A percentile compares a stretch with the other conserved stretches of the same genome.
Evolutionary conservation across 1,284 basidiomycete species (phyloP).

Genomic region (Stereum hirsutum): DNA sequence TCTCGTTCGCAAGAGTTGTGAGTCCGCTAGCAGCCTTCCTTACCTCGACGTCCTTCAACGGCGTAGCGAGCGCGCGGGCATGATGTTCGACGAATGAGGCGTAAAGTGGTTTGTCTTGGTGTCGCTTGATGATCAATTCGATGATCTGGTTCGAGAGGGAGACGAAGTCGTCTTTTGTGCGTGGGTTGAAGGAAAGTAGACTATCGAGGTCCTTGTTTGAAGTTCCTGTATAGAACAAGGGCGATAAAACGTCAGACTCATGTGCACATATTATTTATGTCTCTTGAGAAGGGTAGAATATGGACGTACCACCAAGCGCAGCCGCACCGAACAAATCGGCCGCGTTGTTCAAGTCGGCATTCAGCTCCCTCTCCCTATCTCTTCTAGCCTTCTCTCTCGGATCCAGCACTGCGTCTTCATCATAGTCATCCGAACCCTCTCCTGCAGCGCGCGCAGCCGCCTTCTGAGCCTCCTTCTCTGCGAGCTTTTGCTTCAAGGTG

Average conservation of each 20-base stretch:
- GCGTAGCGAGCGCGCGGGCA: slow-evolving; percentile 60
- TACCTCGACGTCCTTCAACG: slow-evolving; percentile 82
- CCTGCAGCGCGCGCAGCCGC: slow-evolving; percentile 49
- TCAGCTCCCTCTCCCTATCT: slow-evolving; percentile 75
- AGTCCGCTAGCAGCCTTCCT: slow-evolving; percentile 78
- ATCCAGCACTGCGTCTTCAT: slow-evolving; percentile 74
- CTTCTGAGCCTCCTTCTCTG: slow-evolving; percentile 76
- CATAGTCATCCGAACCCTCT: slow-evolving; percentile 43
- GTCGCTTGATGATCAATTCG: slow-evolving; percentile 63
- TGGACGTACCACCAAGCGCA: slow-evolving; percentile 48
- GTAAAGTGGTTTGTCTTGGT: slow-evolving; percentile 77
- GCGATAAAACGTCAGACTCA: slow-evolving; percentile 2
- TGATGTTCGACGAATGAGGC: slow-evolving; percentile 76
- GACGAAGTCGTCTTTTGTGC: slow-evolving; percentile 81
- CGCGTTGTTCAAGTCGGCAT: slow-evolving; percentile 78
- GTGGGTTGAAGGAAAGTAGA: slow-evolving; percentile 65
- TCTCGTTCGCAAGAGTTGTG: slow-evolving; percentile 85
- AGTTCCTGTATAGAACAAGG: slow-evolving; percentile 32
- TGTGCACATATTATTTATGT: neutral
- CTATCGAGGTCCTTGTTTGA: slow-evolving; percentile 61
- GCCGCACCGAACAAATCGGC: slow-evolving; percentile 72
- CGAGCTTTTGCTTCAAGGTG: slow-evolving; percentile 81
- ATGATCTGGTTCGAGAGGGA: slow-evolving; percentile 66
- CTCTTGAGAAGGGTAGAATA: neutral
- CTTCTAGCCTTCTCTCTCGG: slow-evolving; percentile 66